Evolutionary conservation across 2,329 filamentous ascomycete species (phyloP).

Genomic region (Cryphonectria radicalis): DNA sequence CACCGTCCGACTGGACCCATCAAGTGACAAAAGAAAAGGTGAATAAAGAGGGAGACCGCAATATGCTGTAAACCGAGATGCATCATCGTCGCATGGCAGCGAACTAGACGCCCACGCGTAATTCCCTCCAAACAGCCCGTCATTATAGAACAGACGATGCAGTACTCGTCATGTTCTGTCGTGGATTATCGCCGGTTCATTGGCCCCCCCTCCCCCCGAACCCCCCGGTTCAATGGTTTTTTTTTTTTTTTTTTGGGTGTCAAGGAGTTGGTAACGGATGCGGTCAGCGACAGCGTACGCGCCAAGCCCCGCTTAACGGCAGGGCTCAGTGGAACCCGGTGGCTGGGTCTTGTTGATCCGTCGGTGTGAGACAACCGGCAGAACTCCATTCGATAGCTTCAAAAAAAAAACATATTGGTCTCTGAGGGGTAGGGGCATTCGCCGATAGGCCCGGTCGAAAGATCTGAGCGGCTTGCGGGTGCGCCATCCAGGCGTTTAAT

Average conservation of each 20-base stretch:
- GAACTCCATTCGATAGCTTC: background rate
- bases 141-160: background rate
- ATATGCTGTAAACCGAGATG: slow-evolving; percentile 19
- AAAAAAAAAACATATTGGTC: background rate
- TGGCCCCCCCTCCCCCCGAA: background rate
- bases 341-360: background rate
- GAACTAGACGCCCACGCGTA: background rate
- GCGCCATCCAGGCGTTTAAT: slow-evolving; percentile 53
- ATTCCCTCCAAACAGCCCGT: slow-evolving; percentile 5
- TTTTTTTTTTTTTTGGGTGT: background rate
- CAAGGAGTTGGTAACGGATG: background rate
- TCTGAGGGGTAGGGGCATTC: background rate
- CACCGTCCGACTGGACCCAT: slow-evolving; percentile 11
- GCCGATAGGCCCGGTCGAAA: background rate
- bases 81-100: slow-evolving; percentile 14
- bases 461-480: slow-evolving; percentile 1
- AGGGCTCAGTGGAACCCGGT: slow-evolving; percentile 1
- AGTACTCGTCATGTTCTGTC: slow-evolving; percentile 5
- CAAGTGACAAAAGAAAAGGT: slow-evolving; percentile 2
- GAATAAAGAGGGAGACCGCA: slow-evolving; percentile 9
- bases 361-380: background rate
- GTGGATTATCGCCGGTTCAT: background rate
- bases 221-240: background rate
- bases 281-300: background rate
- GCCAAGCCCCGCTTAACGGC: slow-evolving; percentile 2